Percentiles rank a stretch among this genome's conserved stretches.
These are phyloP conservation scores for Solanum gracilifrons DNA, from an alignment of 257 asterid species.

Conservation along the genomic window DNA sequence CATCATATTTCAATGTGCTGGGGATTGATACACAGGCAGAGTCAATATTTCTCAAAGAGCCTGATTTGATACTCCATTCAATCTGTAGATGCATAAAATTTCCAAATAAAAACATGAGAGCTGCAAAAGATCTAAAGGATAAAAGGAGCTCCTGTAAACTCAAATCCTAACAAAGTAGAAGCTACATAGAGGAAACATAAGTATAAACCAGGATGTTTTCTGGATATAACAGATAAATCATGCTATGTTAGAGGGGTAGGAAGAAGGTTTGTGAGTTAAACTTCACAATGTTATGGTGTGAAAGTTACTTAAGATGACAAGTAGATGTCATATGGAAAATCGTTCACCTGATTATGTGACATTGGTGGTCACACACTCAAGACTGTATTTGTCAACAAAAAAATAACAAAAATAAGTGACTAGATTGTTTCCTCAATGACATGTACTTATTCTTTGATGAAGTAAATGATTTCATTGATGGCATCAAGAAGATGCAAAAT, in stretches of 20 bases:
- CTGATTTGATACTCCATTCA: slow-evolving; percentile 95
- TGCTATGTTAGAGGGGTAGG: not conserved
- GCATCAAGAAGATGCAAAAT: not conserved
- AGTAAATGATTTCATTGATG: not conserved
- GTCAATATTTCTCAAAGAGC: slow-evolving; percentile 76
- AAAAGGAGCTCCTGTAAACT: not conserved
- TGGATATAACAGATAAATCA: not conserved
- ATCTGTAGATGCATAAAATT: slow-evolving; percentile 32
- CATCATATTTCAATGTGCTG: slow-evolving; percentile 69
- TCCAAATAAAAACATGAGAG: not conserved
- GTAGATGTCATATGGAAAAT: not conserved
- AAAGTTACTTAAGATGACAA: not conserved
- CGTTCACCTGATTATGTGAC: not conserved
- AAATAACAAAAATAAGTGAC: not conserved
- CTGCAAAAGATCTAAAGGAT: not conserved
- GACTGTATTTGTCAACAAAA: not conserved
- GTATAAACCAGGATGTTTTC: not conserved
- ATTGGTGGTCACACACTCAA: not conserved
- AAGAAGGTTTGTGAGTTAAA: not conserved
- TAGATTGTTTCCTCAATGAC: not conserved
- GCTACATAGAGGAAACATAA: not conserved
- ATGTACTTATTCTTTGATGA: not conserved
- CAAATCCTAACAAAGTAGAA: not conserved
- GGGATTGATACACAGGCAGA: slow-evolving; percentile 93
- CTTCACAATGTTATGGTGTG: not conserved